Percentiles rank a stretch among this genome's conserved stretches.
Evolutionary conservation across 176 grass and related monocot species (phyloP).

Genomic region (Hyparrhenia diplandra): DNA sequence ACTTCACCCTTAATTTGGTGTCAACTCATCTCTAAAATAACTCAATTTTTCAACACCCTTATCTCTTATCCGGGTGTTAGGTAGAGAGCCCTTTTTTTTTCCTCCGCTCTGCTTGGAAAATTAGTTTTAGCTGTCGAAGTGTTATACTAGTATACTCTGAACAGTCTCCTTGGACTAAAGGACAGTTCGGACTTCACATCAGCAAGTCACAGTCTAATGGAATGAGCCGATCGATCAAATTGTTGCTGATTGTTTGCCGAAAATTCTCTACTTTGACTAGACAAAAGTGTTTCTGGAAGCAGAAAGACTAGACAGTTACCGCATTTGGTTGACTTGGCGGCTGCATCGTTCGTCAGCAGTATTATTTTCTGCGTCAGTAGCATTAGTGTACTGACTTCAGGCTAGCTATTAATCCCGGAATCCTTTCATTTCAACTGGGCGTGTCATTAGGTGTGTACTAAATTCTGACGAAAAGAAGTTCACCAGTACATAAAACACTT

Average conservation of each 20-base stretch:
- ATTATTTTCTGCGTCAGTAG: neutral
- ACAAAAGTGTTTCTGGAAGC: neutral
- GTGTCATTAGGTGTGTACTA: neutral
- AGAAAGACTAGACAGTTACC: neutral
- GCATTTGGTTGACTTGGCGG: neutral
- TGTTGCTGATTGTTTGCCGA: neutral
- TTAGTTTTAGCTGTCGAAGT: neutral
- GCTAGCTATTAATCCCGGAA: neutral
- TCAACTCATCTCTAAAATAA: no score
- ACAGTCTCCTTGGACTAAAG: neutral
- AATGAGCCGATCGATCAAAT: neutral
- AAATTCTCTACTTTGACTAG: slow-evolving; percentile 13
- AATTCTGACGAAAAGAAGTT: neutral
- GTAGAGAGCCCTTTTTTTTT: neutral
- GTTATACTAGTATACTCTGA: neutral
- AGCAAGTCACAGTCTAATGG: neutral
- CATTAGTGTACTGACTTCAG: neutral
- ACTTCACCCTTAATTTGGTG: no score
- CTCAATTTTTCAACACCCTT: no score
- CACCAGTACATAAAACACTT: neutral
- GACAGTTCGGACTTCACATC: neutral
- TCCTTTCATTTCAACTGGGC: neutral
- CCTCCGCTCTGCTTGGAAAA: neutral
- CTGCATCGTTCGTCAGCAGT: neutral
- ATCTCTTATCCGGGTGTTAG: neutral